Base-by-base conservation (phyloP, 2,329 filamentous ascomycete species). In the Microcera coccophila region DNA sequence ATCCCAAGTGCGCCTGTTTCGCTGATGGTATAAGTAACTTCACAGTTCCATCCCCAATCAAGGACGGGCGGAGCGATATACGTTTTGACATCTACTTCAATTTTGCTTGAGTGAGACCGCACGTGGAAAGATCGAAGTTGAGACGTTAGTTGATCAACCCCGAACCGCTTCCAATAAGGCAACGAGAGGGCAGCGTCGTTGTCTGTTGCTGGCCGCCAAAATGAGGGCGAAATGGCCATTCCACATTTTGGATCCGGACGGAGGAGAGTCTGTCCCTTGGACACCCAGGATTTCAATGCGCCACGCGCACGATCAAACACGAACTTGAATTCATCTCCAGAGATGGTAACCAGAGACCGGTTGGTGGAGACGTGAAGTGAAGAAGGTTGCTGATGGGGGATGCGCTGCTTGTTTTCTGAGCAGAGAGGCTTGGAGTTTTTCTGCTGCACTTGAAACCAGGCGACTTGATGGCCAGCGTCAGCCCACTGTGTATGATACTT, bases 151-250 rank as follows among this genome's bases (percentile, higher is more conserved):
- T 54, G 55, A 42, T 78, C 63, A 7, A 79, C 64, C 0, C 74
- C 73, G 38, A 72, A 73, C 15, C 71, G 66, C 34, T 71, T 64
- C 81, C 82, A 85, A 50, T 83, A 78, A 4, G 70, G 72, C 3
- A 75, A 69, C 10, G 78, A 75, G 14, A 63, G 56, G 0, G 75
- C 71, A 0, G 68, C 65, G 54, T 86, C 82, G 53, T 86, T 86
- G 60, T 86, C 79, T 0, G 81, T 85, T 12, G 75, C 73, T 0
- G 82, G 77, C 4, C 82, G 78, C 73, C 80, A 85, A 62, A 85
- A 78, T 5, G 70, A 67, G 2, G 76, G 70, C 8, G 61, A 53
- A 14, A 73, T 59, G 17, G 67, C 70, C 3, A 63, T 60, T 7
- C 60, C 52, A 3, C 62, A 64, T 26, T 48, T 57, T 1, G 70